phyloP scores from a whole-genome alignment of 2,329 filamentous ascomycete species.

The Fusarium sp. region DNA sequence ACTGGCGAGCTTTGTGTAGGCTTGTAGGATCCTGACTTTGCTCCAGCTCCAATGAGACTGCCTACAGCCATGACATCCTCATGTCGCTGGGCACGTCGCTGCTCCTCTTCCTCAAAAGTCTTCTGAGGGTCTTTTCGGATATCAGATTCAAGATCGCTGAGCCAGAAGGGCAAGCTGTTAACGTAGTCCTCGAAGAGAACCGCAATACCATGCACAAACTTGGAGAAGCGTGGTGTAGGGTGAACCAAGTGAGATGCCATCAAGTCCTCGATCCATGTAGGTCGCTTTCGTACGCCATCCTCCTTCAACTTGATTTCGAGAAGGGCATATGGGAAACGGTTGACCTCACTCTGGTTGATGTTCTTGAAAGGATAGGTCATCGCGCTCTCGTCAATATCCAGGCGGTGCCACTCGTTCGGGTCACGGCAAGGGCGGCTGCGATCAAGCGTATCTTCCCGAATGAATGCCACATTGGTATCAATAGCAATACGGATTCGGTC shows the following conservation, averaged over 20 bases:
- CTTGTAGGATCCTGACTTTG: conserved; percentile 64
- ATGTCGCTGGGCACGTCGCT: conserved; percentile 80
- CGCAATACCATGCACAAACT: conserved; percentile 94
- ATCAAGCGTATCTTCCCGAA: conserved; percentile 82
- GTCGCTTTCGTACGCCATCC: conserved; percentile 72
- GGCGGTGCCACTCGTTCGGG: conserved; percentile 88
- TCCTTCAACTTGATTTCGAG: conserved; percentile 92
- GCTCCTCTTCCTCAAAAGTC: conserved; percentile 92
- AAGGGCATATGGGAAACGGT: conserved; percentile 88
- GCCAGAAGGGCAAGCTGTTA: conserved; percentile 96
- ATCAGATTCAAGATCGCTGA: conserved; percentile 89
- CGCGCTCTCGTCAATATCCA: conserved; percentile 83
- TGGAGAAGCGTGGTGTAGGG: conserved; percentile 89
- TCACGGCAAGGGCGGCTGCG: conserved; percentile 87
- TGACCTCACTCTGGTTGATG: conserved; percentile 91
- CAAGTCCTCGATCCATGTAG: conserved; percentile 89
- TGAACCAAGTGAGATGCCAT: conserved; percentile 94
- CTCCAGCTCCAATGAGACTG: conserved; percentile 80
- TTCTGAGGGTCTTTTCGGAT: conserved; percentile 92
- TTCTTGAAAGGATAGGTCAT: conserved; percentile 89
- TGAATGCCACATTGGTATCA: conserved; percentile 91
- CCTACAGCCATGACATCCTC: conserved; percentile 92
- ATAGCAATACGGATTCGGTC: conserved; percentile 91
- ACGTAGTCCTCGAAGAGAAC: conserved; percentile 95
- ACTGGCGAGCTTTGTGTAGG: conserved; percentile 73